Evolutionary conservation across 2,329 filamentous ascomycete species (phyloP), one percentile per base, ranked within the genome.

Genomic region (Penicillium expansum): DNA sequence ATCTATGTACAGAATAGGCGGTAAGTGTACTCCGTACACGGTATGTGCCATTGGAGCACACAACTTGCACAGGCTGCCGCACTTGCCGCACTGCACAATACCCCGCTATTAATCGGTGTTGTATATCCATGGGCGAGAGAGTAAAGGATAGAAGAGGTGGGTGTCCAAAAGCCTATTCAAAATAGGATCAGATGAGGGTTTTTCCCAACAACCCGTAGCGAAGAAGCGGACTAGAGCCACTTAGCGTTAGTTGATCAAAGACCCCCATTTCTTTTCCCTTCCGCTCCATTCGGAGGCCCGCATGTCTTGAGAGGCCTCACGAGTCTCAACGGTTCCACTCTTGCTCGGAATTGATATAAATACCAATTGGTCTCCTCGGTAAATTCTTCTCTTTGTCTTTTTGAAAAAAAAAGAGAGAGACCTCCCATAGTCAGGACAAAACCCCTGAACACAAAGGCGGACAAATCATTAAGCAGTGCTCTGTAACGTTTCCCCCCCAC

Each of bases 241-340:
- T 39, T 57, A 55, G 55, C 57, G 56, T 54, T 37, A 27, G 29
- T 44, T 35, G 42, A 52, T 48, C 44, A 41, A 56, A 32, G 29
- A 38, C 48, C 38, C 51, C 52, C 56, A 52, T 56, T 69, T 68
- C 66, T 63, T 59, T 66, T 33, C 52, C 47, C 43, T 69, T 69
- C 66, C 51, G 64, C 60, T 66, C 59, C 58, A 52, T 69, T 69
- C 63, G 62, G 50, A 60, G 58, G 57, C 57, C 60, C 62, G 57
- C 58, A 58, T 51, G 52, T 54, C 50, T 50, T 51, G 38, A 48
- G 50, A 57, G 43, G 38, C 32, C 50, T 50, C 32, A 29, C 10
- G 33, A 39, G 52, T 49, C 45, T 43, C 48, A 54, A 38, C 35
- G 35, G 60, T 55, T 58, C 60, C 60, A 62, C 58, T 43, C 43